Conservation (phyloP, 345 rosid species). For the Aethionema arabicum region DNA sequence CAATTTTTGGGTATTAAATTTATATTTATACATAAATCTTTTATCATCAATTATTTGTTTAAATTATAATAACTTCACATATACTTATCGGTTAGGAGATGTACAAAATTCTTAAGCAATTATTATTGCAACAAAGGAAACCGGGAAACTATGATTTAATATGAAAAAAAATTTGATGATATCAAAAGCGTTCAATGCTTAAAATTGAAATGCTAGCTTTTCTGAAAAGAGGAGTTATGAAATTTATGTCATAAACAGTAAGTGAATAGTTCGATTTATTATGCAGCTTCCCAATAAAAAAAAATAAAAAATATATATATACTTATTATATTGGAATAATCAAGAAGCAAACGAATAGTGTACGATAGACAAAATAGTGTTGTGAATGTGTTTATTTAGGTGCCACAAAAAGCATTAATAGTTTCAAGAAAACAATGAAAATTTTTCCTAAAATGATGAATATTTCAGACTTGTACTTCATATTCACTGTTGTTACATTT, state of each 20-base stretch:
- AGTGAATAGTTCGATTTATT: slow-evolving; percentile 22
- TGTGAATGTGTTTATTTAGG: slow-evolving; percentile 19
- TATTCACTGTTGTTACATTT: slow-evolving; percentile 31
- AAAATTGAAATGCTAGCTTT: slow-evolving; percentile 7
- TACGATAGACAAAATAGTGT: slow-evolving; percentile 28
- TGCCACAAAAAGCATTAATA: slow-evolving; percentile 11
- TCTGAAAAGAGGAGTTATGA: slow-evolving; percentile 20
- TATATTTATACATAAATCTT: too few species aligned
- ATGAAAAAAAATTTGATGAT: slow-evolving; percentile 10
- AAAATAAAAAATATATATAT: neutral
- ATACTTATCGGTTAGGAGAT: too few species aligned
- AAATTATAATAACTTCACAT: too few species aligned
- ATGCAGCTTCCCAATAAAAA: slow-evolving; percentile 33
- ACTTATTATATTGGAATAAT: neutral
- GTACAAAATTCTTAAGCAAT: too few species aligned
- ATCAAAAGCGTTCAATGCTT: slow-evolving; percentile 15
- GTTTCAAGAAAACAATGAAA: slow-evolving; percentile 35
- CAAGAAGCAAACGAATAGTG: slow-evolving; percentile 21
- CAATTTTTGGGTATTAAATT: too few species aligned
- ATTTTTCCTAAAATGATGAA: slow-evolving; percentile 30
- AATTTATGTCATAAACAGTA: slow-evolving; percentile 22
- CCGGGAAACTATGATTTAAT: neutral
- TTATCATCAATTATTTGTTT: too few species aligned
- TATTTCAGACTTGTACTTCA: slow-evolving; percentile 35
- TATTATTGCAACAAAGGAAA: too few species aligned